Percentiles rank a stretch among this genome's conserved stretches.
Evolutionary conservation across 805 yeast genomes (phyloP).

Genomic region (Yamadazyma ubonensis): DNA sequence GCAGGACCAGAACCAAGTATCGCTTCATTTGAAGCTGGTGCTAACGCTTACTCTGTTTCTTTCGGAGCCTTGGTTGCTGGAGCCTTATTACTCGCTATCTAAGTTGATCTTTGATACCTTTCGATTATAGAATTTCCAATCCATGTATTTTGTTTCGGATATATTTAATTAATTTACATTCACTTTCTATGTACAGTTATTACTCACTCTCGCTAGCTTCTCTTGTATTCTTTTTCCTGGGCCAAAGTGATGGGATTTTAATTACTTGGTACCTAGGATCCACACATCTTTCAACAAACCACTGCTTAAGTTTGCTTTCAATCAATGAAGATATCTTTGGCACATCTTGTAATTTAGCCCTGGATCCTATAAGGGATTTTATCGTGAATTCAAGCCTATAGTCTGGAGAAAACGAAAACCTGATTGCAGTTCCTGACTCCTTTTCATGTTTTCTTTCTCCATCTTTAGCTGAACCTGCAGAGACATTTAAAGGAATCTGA

Average conservation of each 20-base stretch:
- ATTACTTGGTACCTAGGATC: conserved; percentile 91
- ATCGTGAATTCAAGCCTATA: conserved; percentile 85
- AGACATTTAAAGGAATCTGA: conserved; percentile 9
- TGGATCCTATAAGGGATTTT: conserved; percentile 87
- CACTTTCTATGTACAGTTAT: conserved; percentile 2
- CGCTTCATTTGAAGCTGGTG: conserved; percentile 16
- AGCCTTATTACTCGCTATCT: conserved; percentile 14
- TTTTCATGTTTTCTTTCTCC: conserved; percentile 5
- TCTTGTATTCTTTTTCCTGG: conserved; percentile 44
- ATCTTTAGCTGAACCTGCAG: conserved; percentile 3
- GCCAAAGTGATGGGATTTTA: conserved; percentile 85
- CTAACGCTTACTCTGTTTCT: conserved; percentile 14
- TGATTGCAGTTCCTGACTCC: conserved; percentile 62
- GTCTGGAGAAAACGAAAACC: conserved; percentile 90
- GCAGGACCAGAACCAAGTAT: conserved; percentile 4
- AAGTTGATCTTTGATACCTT: conserved; percentile 11
- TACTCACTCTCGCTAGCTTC: too few species aligned
- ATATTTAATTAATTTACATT: conserved; percentile 3
- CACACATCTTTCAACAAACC: conserved; percentile 92
- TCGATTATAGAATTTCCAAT: too few species aligned
- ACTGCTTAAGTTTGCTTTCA: conserved; percentile 75
- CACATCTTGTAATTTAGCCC: conserved; percentile 87
- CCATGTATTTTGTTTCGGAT: conserved; percentile 5
- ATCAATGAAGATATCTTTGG: conserved; percentile 87
- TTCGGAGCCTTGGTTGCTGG: conserved; percentile 16